Evolutionary conservation across 495 filamentous ascomycete species (phyloP).

Genomic region (Bacidia rubella): DNA sequence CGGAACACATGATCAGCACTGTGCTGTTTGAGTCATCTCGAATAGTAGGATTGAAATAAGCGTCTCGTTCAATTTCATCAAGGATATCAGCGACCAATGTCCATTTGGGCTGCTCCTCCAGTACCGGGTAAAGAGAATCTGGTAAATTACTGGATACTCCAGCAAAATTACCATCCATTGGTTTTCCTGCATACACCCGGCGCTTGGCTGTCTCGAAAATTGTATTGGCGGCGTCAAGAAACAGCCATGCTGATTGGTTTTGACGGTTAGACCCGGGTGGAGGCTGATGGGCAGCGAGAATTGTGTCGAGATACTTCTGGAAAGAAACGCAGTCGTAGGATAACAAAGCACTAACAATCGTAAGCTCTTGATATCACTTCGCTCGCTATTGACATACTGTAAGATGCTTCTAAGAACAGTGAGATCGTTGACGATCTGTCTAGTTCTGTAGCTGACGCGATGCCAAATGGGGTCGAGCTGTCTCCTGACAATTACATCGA

Average conservation of each 20-base stretch:
- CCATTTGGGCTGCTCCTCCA: constrained; percentile 96
- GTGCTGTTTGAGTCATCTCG: constrained; percentile 82
- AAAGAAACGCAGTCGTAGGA: constrained; percentile 86
- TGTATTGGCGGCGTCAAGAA: constrained; percentile 86
- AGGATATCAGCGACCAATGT: constrained; percentile 69
- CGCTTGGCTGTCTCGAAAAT: constrained; percentile 86
- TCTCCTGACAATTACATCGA: constrained; percentile 75
- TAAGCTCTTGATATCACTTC: neutral
- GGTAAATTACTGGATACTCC: constrained; percentile 33
- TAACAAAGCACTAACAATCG: constrained; percentile 42
- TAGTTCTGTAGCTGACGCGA: constrained; percentile 85
- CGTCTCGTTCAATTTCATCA: constrained; percentile 84
- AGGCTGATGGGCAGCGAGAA: constrained; percentile 79
- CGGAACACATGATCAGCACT: constrained; percentile 89
- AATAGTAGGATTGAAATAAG: constrained; percentile 62
- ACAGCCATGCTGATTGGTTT: constrained; percentile 90
- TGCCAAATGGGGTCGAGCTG: constrained; percentile 97
- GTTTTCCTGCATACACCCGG: constrained; percentile 69
- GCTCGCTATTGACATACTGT: constrained; percentile 35
- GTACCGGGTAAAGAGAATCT: constrained; percentile 66
- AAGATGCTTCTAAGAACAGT: constrained; percentile 76
- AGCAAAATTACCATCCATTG: constrained; percentile 30
- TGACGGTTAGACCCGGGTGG: constrained; percentile 77
- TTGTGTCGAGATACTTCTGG: constrained; percentile 84
- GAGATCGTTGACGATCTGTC: constrained; percentile 82